These are phyloP conservation scores for Fusarium sulawesiense DNA, from an alignment of 2,329 filamentous ascomycete genomes.

Conservation along the genomic window DNA sequence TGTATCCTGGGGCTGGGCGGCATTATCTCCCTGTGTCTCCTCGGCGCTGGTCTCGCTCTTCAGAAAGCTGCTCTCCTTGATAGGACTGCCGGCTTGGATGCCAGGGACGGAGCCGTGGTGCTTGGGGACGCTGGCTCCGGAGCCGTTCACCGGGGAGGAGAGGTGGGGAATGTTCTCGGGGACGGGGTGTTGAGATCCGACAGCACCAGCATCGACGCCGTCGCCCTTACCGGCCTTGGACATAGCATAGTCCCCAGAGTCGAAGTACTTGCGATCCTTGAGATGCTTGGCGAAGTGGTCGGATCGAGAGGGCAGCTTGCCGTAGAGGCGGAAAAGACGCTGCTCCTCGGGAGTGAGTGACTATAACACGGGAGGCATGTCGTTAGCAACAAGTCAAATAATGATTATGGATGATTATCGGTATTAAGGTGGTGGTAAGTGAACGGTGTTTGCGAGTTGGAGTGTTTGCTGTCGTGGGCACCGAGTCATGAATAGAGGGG, in stretches of 20 bases:
- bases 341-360: slow-evolving; percentile 94
- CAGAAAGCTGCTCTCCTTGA: slow-evolving; percentile 91
- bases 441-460: neutral
- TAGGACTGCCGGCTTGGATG: slow-evolving; percentile 77
- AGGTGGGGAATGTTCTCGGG: slow-evolving; percentile 96
- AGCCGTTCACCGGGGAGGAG: slow-evolving; percentile 69
- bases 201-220: slow-evolving; percentile 90
- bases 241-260: slow-evolving; percentile 95
- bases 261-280: slow-evolving; percentile 99
- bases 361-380: slow-evolving; percentile 59
- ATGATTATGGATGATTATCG: neutral
- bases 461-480: slow-evolving; percentile 3
- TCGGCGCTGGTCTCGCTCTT: slow-evolving; percentile 83
- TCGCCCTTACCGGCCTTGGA: slow-evolving; percentile 97
- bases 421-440: neutral
- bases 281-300: slow-evolving; percentile 98
- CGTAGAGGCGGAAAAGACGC: slow-evolving; percentile 95
- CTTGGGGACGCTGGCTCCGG: slow-evolving; percentile 49
- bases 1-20: slow-evolving; percentile 56
- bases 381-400: slow-evolving; percentile 34
- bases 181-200: slow-evolving; percentile 93
- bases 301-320: slow-evolving; percentile 96
- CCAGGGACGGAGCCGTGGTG: slow-evolving; percentile 59
- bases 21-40: slow-evolving; percentile 51
- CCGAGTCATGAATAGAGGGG: slow-evolving; percentile 30